Conservation (phyloP, 805 yeast genomes). For the Monosporozyma yasuniensis region DNA sequence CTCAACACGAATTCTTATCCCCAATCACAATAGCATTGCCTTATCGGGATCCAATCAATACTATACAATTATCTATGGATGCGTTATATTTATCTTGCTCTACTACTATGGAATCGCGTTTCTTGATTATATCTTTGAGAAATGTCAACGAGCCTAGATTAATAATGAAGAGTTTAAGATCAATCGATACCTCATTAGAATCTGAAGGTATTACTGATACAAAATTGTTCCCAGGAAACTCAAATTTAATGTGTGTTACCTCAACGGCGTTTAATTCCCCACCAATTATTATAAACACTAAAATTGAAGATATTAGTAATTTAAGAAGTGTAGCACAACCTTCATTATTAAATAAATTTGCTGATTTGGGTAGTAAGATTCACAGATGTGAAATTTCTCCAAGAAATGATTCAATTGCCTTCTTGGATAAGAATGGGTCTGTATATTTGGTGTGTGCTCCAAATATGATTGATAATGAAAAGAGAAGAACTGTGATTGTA, state of each 20-base stretch:
- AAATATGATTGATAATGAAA: constrained; percentile 45
- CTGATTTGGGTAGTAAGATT: constrained; percentile 73
- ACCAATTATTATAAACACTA: constrained; percentile 59
- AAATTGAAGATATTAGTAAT: constrained; percentile 38
- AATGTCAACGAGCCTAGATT: constrained; percentile 57
- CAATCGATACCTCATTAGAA: constrained; percentile 57
- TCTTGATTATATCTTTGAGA: constrained; percentile 60
- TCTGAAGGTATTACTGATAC: constrained; percentile 85
- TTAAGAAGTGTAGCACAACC: constrained; percentile 48
- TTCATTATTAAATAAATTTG: constrained; percentile 49
- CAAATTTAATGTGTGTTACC: constrained; percentile 44
- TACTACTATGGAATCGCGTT: constrained; percentile 59
- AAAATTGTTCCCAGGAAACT: constrained; percentile 59
- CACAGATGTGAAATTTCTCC: constrained; percentile 74
- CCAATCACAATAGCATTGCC: constrained; percentile 75
- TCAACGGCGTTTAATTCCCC: constrained; percentile 57
- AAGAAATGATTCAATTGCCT: constrained; percentile 77
- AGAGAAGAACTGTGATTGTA: constrained; percentile 42
- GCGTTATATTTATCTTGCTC: constrained; percentile 67
- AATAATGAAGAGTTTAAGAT: constrained; percentile 58
- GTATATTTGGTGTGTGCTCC: constrained; percentile 63
- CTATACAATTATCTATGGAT: constrained; percentile 62
- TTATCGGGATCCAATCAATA: constrained; percentile 74
- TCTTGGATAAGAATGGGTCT: constrained; percentile 68
- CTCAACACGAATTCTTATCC: constrained; percentile 31